Evolutionary conservation across 2,329 filamentous ascomycete genomes (phyloP).

Genomic region (Chrysoporthe austroafricana): DNA sequence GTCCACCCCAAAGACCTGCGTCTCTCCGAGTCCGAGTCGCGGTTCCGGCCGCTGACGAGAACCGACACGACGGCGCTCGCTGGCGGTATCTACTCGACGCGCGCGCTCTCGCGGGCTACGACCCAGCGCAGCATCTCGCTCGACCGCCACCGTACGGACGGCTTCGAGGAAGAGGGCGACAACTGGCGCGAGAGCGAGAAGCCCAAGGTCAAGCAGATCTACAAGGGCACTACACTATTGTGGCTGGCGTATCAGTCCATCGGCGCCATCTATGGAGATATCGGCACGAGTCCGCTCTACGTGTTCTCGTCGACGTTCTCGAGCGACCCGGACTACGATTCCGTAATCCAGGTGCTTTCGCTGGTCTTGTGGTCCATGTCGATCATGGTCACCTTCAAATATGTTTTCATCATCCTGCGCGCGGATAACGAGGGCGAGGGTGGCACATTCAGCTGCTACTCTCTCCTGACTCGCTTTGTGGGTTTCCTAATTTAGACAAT

Average conservation of each 20-base stretch:
- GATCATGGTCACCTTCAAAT: slow-evolving; percentile 71
- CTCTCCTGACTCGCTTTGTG: slow-evolving; percentile 61
- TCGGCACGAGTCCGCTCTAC: slow-evolving; percentile 62
- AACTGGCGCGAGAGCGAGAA: slow-evolving; percentile 29
- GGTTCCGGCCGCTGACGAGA: slow-evolving; percentile 19
- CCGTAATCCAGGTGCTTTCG: slow-evolving; percentile 66
- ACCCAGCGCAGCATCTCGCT: slow-evolving; percentile 25
- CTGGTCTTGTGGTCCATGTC: slow-evolving; percentile 70
- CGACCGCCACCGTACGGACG: slow-evolving; percentile 15
- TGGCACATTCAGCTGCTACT: slow-evolving; percentile 69
- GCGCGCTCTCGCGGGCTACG: slow-evolving; percentile 25
- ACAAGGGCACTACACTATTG: slow-evolving; percentile 29
- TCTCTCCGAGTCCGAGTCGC: slow-evolving; percentile 26
- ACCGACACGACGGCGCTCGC: slow-evolving; percentile 28
- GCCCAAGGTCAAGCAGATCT: slow-evolving; percentile 31
- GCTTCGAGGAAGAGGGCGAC: slow-evolving; percentile 31
- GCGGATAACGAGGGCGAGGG: slow-evolving; percentile 73
- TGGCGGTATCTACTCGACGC: slow-evolving; percentile 30
- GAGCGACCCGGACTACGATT: slow-evolving; percentile 53
- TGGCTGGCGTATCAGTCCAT: slow-evolving; percentile 64
- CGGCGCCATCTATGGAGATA: slow-evolving; percentile 66
- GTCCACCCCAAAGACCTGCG: slow-evolving; percentile 21
- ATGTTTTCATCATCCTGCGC: slow-evolving; percentile 64
- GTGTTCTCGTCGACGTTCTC: slow-evolving; percentile 70
- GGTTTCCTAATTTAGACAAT: neutral